Percentiles rank a stretch among this genome's conserved stretches.
Evolutionary conservation across 768 basidiomycete genomes (phyloP).

Genomic region (Kwoniella europaea): DNA sequence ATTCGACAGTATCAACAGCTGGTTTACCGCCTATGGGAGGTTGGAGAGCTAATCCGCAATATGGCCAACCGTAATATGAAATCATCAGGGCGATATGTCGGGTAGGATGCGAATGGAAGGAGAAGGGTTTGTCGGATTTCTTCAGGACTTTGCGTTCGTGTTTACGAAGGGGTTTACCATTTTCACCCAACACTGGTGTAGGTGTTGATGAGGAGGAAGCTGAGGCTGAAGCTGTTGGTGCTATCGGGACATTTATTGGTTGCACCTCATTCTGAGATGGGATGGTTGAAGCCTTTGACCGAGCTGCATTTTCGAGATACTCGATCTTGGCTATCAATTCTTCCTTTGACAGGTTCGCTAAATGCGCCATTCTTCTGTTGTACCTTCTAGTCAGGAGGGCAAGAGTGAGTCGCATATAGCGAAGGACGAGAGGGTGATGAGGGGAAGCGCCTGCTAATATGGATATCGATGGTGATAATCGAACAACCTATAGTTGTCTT

Average conservation of each 20-base stretch:
- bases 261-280: conserved; percentile 16
- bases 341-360: conserved; percentile 69
- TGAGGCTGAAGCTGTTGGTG: conserved; percentile 42
- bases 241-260: conserved; percentile 16
- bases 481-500: not conserved
- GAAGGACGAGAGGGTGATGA: not conserved
- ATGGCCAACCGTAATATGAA: conserved; percentile 89
- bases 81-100: conserved; percentile 94
- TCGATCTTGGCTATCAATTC: conserved; percentile 71
- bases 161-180: conserved; percentile 11
- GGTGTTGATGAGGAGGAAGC: conserved; percentile 33
- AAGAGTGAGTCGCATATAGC: conserved; percentile 16
- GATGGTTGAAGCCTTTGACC: not conserved
- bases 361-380: conserved; percentile 44
- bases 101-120: conserved; percentile 71
- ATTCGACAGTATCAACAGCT: conserved; percentile 82
- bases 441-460: not conserved
- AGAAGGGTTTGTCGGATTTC: conserved; percentile 62
- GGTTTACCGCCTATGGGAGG: conserved; percentile 25
- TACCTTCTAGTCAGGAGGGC: conserved; percentile 7
- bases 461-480: not conserved
- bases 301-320: conserved; percentile 62
- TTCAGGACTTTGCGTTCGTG: conserved; percentile 8
- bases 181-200: conserved; percentile 1
- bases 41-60: conserved; percentile 87